Evolutionary conservation across 768 basidiomycete genomes (phyloP).

Genomic region (Tricholoma hemisulphureum): DNA sequence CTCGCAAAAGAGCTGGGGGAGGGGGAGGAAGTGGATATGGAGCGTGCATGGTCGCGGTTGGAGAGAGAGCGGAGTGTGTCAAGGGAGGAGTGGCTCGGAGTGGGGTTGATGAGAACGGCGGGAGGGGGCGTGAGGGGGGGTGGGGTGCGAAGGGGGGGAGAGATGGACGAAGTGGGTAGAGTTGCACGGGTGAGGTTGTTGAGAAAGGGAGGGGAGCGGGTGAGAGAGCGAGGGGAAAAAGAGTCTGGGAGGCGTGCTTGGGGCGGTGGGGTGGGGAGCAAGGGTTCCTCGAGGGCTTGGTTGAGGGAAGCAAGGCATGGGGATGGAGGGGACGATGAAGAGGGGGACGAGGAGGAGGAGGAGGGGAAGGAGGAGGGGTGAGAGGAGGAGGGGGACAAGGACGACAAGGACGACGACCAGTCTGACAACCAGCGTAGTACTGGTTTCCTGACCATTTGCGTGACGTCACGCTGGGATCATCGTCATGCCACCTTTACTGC

Average conservation of each 20-base stretch:
- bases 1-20: conserved; percentile 24
- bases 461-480: conserved; percentile 35
- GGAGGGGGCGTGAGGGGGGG: conserved; percentile 22
- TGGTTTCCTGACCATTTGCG: conserved; percentile 17
- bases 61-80: conserved; percentile 55
- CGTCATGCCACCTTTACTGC: conserved; percentile 21
- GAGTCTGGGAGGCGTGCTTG: conserved; percentile 40
- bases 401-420: conserved; percentile 16
- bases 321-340: conserved; percentile 38
- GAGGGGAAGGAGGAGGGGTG: conserved; percentile 32
- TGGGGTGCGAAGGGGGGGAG: conserved; percentile 31
- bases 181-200: conserved; percentile 58
- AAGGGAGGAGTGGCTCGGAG: conserved; percentile 48
- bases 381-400: conserved; percentile 26
- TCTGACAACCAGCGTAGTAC: conserved; percentile 48
- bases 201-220: conserved; percentile 54
- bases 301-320: conserved; percentile 39
- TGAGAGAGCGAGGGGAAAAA: conserved; percentile 20
- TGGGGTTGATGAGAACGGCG: conserved; percentile 39
- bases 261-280: conserved; percentile 38
- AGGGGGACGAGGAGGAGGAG: conserved; percentile 24
- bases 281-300: conserved; percentile 48
- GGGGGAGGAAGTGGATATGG: conserved; percentile 22
- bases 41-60: conserved; percentile 27
- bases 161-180: conserved; percentile 61